A percentile compares a stretch with the other conserved stretches of the same genome.
Conservation (phyloP, 805 yeast species). For the Metschnikowia chrysomelidarum region DNA sequence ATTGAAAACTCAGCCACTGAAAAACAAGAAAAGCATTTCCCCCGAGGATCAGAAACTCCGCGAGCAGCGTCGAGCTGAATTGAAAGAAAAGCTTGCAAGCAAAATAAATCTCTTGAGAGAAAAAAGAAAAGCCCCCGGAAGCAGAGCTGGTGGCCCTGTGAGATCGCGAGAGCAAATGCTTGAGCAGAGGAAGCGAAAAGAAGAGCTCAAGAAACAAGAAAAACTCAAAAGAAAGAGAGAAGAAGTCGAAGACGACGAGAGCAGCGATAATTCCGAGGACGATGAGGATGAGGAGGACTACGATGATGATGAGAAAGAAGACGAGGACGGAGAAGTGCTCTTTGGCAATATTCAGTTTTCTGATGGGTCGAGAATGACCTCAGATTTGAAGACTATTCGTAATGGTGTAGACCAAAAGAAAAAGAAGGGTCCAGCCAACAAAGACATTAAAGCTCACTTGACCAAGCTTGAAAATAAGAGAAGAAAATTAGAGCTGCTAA, state of each 20-base stretch:
- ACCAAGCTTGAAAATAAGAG: slow-evolving; percentile 72
- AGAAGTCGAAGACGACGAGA: slow-evolving; percentile 42
- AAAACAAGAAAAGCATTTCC: slow-evolving; percentile 27
- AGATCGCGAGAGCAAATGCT: slow-evolving; percentile 79
- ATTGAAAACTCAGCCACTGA: slow-evolving; percentile 8
- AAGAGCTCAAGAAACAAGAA: slow-evolving; percentile 45
- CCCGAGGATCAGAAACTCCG: slow-evolving; percentile 51
- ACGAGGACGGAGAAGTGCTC: slow-evolving; percentile 44
- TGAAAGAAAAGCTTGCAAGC: slow-evolving; percentile 75
- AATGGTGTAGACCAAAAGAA: slow-evolving; percentile 46
- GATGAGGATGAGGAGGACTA: slow-evolving; percentile 32
- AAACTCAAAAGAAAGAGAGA: slow-evolving; percentile 40
- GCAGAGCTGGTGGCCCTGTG: slow-evolving; percentile 76
- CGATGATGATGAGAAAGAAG: slow-evolving; percentile 31
- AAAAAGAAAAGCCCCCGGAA: slow-evolving; percentile 89
- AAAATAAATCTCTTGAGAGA: slow-evolving; percentile 70
- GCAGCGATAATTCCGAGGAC: slow-evolving; percentile 29
- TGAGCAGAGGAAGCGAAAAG: slow-evolving; percentile 55
- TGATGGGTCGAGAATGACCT: slow-evolving; percentile 77
- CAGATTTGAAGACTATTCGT: slow-evolving; percentile 62
- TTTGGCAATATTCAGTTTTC: slow-evolving; percentile 80
- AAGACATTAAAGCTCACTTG: slow-evolving; percentile 82
- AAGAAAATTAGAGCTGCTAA: slow-evolving; percentile 55
- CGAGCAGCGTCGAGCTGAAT: slow-evolving; percentile 56
- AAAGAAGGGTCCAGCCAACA: slow-evolving; percentile 79